Evolutionary conservation across 805 yeast genomes (phyloP), one percentile per base, ranked within the genome.

Genomic region (Blastobotrys attinorum): DNA sequence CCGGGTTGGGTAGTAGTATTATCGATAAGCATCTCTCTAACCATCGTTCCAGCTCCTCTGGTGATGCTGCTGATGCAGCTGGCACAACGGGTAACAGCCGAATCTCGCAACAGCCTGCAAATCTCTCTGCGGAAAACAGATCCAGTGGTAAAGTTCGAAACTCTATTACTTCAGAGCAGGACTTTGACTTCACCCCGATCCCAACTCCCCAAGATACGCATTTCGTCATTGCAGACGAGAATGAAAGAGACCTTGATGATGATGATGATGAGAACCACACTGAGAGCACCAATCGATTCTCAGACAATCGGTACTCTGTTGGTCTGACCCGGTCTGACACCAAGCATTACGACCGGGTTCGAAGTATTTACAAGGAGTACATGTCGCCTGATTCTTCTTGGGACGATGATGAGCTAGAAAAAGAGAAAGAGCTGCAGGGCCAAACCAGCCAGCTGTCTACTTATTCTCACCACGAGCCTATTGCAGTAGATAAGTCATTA

Each of bases 301-400:
- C 29, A 25, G 10, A 11, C 29, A 25, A 25, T 25, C 10, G 11
- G 11, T 11, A 25, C 29, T 15, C 4, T 5, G 25, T 40, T 1
- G 47, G 40, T 4, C 46, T 50, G 27, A 46, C 22, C 16, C 46
- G 58, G 21, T 39, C 38, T 15, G 49, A 47, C 27, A 52, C 57
- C 18, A 54, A 51, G 38, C 52, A 50, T 36, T 56, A 53, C 40
- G 59, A 55, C 23, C 47, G 59, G 8, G 52, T 56, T 39, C 48
- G 45, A 35, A 53, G 58, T 15, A 46, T 56, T 34, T 56, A 56
- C 46, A 46, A 54, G 23, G 60, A 55, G 39, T 56, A 56, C 42
- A 37, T 54, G 47, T 50, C 54, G 3, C 41, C 29, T 10, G 47
- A 34, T n/a, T 8, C 29, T 11, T 25, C 29, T 7, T 11, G 10